A percentile compares a stretch with the other conserved stretches of the same genome.
Evolutionary conservation across 2,329 filamentous ascomycete species (phyloP).

Genomic region (Ascochyta rabiei): DNA sequence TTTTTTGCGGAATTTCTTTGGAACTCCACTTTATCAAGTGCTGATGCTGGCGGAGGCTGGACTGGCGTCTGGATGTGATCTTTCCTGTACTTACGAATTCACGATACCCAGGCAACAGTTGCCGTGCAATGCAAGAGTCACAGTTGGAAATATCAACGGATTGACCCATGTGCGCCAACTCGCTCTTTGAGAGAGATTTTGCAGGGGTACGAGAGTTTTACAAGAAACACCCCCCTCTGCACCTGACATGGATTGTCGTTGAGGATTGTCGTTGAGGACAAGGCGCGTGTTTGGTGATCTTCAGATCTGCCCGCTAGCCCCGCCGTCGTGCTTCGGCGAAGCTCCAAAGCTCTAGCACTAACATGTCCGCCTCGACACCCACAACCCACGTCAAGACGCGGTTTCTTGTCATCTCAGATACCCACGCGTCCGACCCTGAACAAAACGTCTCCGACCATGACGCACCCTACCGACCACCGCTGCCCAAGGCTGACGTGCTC

Average conservation of each 20-base stretch:
- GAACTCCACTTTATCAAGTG: constrained; percentile 16
- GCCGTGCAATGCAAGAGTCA: constrained; percentile 9
- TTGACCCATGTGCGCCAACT: too few relatives aligned
- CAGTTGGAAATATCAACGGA: background rate
- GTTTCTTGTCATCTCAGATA: constrained; percentile 54
- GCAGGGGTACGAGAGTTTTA: background rate
- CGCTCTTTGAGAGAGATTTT: background rate
- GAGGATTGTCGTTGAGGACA: background rate
- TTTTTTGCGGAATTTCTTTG: background rate
- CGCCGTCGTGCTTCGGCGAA: background rate
- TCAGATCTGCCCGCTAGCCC: constrained; percentile 2
- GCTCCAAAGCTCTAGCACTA: constrained; percentile 6
- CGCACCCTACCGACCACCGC: constrained; percentile 44
- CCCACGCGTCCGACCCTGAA: constrained; percentile 37
- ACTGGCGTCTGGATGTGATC: background rate
- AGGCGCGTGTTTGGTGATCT: background rate
- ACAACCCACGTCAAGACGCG: constrained; percentile 43
- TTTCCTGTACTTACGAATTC: constrained; percentile 6
- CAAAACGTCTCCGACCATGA: constrained; percentile 15
- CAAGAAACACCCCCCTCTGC: too few relatives aligned
- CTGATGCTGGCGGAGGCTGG: constrained; percentile 13
- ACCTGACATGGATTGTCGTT: background rate
- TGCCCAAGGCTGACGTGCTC: constrained; percentile 60
- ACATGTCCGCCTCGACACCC: constrained; percentile 18
- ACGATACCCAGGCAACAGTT: constrained; percentile 15